These are phyloP conservation scores for Friedmanniomyces simplex DNA, from an alignment of 495 filamentous ascomycete genomes.

Conservation along the genomic window DNA sequence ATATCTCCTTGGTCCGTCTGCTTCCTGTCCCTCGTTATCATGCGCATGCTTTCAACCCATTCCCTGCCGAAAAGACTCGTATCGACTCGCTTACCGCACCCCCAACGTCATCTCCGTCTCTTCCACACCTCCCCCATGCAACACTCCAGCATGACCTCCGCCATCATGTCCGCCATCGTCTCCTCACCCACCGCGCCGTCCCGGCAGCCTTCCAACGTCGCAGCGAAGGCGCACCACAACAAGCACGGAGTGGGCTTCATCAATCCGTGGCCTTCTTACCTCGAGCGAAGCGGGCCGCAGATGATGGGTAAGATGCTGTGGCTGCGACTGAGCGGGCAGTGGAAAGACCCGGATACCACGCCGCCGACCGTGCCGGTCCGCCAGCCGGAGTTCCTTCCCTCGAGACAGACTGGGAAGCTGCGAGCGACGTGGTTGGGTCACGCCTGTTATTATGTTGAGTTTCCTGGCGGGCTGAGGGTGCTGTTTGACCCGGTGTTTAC, in stretches of 20 bases:
- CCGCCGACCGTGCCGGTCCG: conserved; percentile 57
- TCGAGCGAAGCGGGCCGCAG: conserved; percentile 13
- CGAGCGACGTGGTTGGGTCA: conserved; percentile 96
- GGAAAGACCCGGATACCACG: conserved; percentile 51
- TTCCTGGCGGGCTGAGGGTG: conserved; percentile 75
- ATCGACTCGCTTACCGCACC: background rate
- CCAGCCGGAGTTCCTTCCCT: conserved; percentile 58
- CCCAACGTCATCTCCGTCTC: background rate
- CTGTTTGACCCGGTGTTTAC: conserved; percentile 96
- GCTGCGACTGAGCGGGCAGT: conserved; percentile 47
- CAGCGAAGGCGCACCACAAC: conserved; percentile 46
- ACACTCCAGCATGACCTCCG: conserved; percentile 30
- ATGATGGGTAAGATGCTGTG: conserved; percentile 28
- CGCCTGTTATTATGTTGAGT: conserved; percentile 89
- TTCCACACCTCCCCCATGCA: background rate
- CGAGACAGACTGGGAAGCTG: conserved; percentile 46
- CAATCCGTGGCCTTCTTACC: conserved; percentile 42
- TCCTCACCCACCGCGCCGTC: conserved; percentile 39
- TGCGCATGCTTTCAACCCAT: background rate
- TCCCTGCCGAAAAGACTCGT: background rate
- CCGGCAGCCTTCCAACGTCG: conserved; percentile 44
- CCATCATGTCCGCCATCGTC: conserved; percentile 45
- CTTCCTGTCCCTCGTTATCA: background rate
- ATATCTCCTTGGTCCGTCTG: background rate
- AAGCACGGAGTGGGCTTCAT: conserved; percentile 47